Conservation (phyloP, 2,329 filamentous ascomycete species). For the Fusarium sp. region DNA sequence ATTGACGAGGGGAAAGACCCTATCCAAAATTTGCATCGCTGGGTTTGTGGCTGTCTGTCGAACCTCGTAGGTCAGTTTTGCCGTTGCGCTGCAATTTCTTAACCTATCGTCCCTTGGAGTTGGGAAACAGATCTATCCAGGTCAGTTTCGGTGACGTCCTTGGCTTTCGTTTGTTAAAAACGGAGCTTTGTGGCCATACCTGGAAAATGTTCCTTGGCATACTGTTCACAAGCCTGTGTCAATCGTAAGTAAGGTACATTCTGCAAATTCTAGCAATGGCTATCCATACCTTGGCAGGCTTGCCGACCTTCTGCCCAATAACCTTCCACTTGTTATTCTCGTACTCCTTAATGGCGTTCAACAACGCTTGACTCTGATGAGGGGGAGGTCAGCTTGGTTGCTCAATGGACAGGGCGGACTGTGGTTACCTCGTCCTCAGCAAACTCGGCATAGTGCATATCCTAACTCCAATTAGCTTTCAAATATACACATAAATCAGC, state of each 20-base stretch:
- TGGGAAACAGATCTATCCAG: conserved; percentile 56
- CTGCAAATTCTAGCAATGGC: neutral
- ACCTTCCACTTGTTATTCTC: conserved; percentile 99
- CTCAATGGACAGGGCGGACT: conserved; percentile 29
- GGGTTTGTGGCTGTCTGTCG: neutral
- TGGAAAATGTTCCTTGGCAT: conserved; percentile 94
- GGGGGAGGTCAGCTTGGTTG: conserved; percentile 39
- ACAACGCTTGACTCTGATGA: conserved; percentile 78
- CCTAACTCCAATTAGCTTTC: conserved; percentile 63
- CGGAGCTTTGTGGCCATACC: conserved; percentile 55
- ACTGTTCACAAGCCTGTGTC: conserved; percentile 73
- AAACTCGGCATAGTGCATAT: conserved; percentile 99
- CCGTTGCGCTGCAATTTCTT: too few species aligned
- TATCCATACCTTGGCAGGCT: conserved; percentile 82
- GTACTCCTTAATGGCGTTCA: conserved; percentile 98
- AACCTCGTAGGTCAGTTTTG: too few species aligned
- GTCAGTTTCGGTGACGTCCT: conserved; percentile 50
- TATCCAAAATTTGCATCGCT: conserved; percentile 1
- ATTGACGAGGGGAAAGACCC: too few species aligned
- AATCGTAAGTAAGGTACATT: conserved; percentile 6
- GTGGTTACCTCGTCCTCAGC: conserved; percentile 90
- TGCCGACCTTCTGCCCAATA: conserved; percentile 96
- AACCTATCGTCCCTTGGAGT: conserved; percentile 54
- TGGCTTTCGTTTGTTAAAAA: conserved; percentile 39
- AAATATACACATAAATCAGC: neutral